Evolutionary conservation across 441 rosid genomes (phyloP).

Genomic region (Pelargonium australe): DNA sequence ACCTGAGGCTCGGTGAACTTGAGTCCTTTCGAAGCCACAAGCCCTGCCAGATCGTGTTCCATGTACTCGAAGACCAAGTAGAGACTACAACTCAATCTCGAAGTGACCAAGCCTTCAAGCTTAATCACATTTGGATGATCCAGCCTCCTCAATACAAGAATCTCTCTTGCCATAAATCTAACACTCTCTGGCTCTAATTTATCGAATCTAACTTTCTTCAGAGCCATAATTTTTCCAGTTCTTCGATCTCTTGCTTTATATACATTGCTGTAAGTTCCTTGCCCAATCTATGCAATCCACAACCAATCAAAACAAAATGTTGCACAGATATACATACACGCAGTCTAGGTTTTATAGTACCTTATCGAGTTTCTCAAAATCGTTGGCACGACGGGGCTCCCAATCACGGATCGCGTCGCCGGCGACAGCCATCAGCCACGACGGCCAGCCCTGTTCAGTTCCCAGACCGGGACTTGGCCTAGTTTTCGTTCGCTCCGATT

Average conservation of each 20-base stretch:
- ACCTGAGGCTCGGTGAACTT: slow-evolving; percentile 88
- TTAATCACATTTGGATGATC: slow-evolving; percentile 84
- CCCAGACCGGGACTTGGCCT: slow-evolving; percentile 30
- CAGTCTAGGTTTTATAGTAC: slow-evolving; percentile 26
- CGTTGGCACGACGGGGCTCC: slow-evolving; percentile 72
- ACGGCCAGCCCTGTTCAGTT: slow-evolving; percentile 64
- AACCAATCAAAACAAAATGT: background rate
- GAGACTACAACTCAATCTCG: slow-evolving; percentile 77
- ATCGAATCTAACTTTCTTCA: slow-evolving; percentile 87
- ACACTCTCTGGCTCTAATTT: slow-evolving; percentile 86
- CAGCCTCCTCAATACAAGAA: slow-evolving; percentile 54
- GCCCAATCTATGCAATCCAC: slow-evolving; percentile 53
- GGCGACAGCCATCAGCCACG: slow-evolving; percentile 71
- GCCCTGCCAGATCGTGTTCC: slow-evolving; percentile 90
- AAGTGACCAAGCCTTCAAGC: slow-evolving; percentile 80
- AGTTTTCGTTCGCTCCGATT: no score
- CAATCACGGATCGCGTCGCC: slow-evolving; percentile 73
- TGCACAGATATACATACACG: background rate
- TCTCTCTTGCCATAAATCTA: slow-evolving; percentile 92
- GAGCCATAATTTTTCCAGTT: slow-evolving; percentile 76
- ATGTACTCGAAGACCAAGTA: slow-evolving; percentile 81
- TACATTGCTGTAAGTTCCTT: slow-evolving; percentile 88
- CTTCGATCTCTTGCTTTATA: slow-evolving; percentile 76
- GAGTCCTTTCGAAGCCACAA: slow-evolving; percentile 51
- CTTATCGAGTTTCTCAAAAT: slow-evolving; percentile 82